phyloP scores from a whole-genome alignment of 2,329 filamentous ascomycete species.

The Septoria petroselini region DNA sequence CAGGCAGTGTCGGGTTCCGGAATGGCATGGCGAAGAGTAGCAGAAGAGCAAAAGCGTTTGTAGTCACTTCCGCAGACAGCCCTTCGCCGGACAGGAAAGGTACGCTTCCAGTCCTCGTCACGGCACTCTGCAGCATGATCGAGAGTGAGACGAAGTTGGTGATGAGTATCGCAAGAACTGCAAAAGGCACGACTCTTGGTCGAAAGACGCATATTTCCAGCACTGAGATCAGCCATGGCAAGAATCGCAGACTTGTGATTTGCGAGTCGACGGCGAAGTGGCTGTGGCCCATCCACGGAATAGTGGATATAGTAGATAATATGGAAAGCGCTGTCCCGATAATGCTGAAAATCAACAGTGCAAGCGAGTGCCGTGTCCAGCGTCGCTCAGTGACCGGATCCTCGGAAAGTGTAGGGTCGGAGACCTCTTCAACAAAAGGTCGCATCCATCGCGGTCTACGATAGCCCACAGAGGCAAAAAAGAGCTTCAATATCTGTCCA shows the following conservation, averaged over 20 bases:
- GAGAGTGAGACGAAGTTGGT: constrained; percentile 27
- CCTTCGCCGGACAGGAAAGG: constrained; percentile 20
- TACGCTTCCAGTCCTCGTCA: constrained; percentile 14
- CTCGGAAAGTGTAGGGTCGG: constrained; percentile 21
- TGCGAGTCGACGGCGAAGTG: not conserved
- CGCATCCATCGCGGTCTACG: constrained; percentile 51
- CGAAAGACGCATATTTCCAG: constrained; percentile 28
- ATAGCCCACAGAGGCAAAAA: constrained; percentile 21
- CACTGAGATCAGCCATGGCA: constrained; percentile 30
- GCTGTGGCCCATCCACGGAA: not conserved
- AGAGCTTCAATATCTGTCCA: constrained; percentile 36
- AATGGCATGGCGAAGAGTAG: constrained; percentile 67
- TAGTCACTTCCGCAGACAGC: constrained; percentile 27
- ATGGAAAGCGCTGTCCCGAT: constrained; percentile 26
- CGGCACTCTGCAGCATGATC: constrained; percentile 26
- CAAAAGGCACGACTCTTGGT: constrained; percentile 32
- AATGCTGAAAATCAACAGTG: constrained; percentile 22
- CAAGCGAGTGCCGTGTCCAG: constrained; percentile 24
- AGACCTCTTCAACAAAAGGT: constrained; percentile 50
- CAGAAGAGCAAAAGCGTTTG: constrained; percentile 49
- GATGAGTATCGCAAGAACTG: constrained; percentile 27
- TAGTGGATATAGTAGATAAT: constrained; percentile 5
- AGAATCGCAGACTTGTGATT: constrained; percentile 16
- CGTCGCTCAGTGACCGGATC: constrained; percentile 37
- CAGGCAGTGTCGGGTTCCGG: constrained; percentile 56